phyloP scores from a whole-genome alignment of 257 asterid species.

The Capsicum rhomboideum region DNA sequence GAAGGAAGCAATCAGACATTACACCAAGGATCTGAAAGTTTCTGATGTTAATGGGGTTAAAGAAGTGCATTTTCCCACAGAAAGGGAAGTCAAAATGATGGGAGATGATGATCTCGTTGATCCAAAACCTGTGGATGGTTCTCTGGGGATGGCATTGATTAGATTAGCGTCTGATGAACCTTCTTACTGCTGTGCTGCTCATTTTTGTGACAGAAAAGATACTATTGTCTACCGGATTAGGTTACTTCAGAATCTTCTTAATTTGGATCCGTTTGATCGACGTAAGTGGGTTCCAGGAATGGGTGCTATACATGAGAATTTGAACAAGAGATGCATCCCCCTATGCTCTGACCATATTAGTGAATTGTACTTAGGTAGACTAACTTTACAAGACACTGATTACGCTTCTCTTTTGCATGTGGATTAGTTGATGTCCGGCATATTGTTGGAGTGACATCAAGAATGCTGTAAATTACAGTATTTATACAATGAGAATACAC shows the following conservation, averaged over 20 bases:
- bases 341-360: constrained; percentile 55
- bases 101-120: constrained; percentile 61
- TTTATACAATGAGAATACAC: neutral
- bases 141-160: constrained; percentile 46
- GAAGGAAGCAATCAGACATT: constrained; percentile 61
- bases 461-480: neutral
- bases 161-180: constrained; percentile 71
- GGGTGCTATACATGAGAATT: constrained; percentile 49
- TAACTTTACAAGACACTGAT: constrained; percentile 71
- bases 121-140: constrained; percentile 73
- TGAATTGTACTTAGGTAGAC: constrained; percentile 72
- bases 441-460: neutral
- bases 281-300: constrained; percentile 32
- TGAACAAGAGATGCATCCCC: constrained; percentile 65
- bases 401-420: constrained; percentile 41
- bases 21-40: constrained; percentile 68
- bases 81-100: constrained; percentile 72
- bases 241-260: constrained; percentile 37
- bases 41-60: constrained; percentile 24
- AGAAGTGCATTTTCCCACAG: constrained; percentile 60
- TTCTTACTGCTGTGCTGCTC: constrained; percentile 48
- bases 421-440: constrained; percentile 7
- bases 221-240: constrained; percentile 50
- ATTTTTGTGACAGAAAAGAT: constrained; percentile 54
- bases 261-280: constrained; percentile 17